Base-by-base conservation (phyloP, 1,284 basidiomycete genomes). In the Violaceomyces palustris region DNA sequence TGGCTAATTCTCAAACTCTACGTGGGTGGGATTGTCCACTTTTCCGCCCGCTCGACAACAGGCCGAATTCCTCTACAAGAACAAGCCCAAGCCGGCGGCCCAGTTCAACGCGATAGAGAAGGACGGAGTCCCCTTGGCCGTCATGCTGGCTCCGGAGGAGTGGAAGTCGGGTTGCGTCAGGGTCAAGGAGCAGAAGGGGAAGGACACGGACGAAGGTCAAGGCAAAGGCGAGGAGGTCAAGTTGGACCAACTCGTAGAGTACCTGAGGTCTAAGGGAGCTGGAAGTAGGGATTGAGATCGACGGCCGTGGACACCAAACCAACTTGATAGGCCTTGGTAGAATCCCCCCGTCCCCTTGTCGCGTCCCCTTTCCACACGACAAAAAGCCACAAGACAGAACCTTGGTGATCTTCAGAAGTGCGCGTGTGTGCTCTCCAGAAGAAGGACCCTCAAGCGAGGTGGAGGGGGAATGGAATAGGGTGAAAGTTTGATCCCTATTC, bases 21-120 rank as follows among this genome's bases (percentile, higher is more conserved):
- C n/a, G n/a, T n/a, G n/a, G n/a, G n/a, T n/a, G n/a, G n/a, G n/a
- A n/a, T n/a, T n/a, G n/a, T n/a, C n/a, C n/a, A n/a, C n/a, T n/a
- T n/a, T n/a, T 5, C 11, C 30, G n/a, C 19, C 18, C 29, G 39
- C n/a, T n/a, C n/a, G n/a, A n/a, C n/a, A n/a, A 1, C 60, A 91
- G 87, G 83, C 88, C 51, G 93, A 97, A 73, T 98, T 89, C 78
- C 78, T 91, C 70, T 88, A 90, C 66, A 97, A 97, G 76, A 81
- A 79, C 52, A 97, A 97, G 74, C 74, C 77, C 23, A 77, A 90
- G 27, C 77, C 79, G 2, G 79, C 82, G 8, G 38, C 49, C 17
- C 93, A 98, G 73, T 97, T 94, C 71, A 85, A 85, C 15, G 83
- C 85, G 3, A 87, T 88, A n/a, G 93, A 94, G 76, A 83, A 79